Conservation (phyloP, 2,329 filamentous ascomycete genomes). For the Periconia sp. region DNA sequence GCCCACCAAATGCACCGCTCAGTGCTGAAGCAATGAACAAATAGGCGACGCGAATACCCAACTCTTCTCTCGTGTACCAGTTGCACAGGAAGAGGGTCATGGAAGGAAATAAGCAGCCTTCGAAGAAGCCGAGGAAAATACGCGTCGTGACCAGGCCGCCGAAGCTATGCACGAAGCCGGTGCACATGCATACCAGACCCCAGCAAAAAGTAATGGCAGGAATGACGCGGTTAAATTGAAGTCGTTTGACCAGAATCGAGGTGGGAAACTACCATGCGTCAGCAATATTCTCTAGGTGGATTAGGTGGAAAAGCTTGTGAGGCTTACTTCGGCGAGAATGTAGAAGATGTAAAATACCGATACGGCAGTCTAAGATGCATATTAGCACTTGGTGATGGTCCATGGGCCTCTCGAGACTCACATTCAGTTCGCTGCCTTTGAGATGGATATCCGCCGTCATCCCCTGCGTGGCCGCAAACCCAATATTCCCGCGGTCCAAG, state of each 20-base stretch:
- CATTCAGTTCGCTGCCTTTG: conserved; percentile 34
- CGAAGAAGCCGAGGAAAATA: conserved; percentile 36
- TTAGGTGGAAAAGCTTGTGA: neutral
- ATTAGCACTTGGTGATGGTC: neutral
- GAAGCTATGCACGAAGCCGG: conserved; percentile 30
- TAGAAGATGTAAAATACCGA: conserved; percentile 46
- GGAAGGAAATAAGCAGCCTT: conserved; percentile 38
- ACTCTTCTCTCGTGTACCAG: conserved; percentile 39
- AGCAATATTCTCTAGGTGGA: conserved; percentile 1
- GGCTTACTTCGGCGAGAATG: conserved; percentile 38
- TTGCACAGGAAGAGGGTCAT: conserved; percentile 41
- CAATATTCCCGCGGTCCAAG: conserved; percentile 43
- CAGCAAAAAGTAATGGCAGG: conserved; percentile 34
- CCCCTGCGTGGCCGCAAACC: conserved; percentile 42
- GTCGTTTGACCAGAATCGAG: conserved; percentile 38
- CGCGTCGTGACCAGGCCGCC: conserved; percentile 26
- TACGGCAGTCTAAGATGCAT: conserved; percentile 34
- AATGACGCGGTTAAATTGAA: conserved; percentile 42
- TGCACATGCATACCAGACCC: conserved; percentile 33
- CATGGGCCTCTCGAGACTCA: conserved; percentile 9
- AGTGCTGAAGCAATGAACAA: conserved; percentile 36
- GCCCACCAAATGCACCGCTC: conserved; percentile 33
- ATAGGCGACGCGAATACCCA: conserved; percentile 36
- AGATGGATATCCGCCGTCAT: conserved; percentile 38
- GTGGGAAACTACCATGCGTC: conserved; percentile 32